These are phyloP conservation scores for Nyctanthes arbortristis DNA, from an alignment of 257 asterid species.

Conservation along the genomic window DNA sequence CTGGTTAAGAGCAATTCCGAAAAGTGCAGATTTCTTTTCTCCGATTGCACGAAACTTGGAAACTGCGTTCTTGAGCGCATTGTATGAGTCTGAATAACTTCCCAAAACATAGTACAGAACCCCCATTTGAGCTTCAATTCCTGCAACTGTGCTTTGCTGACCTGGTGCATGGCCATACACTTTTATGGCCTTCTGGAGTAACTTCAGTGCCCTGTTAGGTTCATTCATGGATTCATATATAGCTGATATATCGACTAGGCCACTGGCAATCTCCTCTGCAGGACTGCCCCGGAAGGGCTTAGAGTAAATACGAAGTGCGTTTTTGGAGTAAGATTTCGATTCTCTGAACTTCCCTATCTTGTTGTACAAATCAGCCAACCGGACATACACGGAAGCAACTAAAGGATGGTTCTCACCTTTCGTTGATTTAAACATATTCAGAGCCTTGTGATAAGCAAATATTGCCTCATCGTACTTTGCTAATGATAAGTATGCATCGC, in stretches of 20 bases:
- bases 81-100: constrained; percentile 48
- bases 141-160: constrained; percentile 55
- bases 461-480: constrained; percentile 84
- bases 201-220: constrained; percentile 39
- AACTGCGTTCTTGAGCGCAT: constrained; percentile 40
- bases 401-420: constrained; percentile 78
- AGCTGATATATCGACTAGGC: constrained; percentile 61
- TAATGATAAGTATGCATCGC: constrained; percentile 75
- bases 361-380: constrained; percentile 76
- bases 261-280: constrained; percentile 79
- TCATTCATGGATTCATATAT: constrained; percentile 54
- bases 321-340: constrained; percentile 66
- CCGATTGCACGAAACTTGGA: constrained; percentile 45
- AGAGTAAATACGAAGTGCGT: constrained; percentile 62
- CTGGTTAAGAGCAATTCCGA: constrained; percentile 64
- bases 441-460: constrained; percentile 71
- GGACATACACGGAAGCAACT: constrained; percentile 71
- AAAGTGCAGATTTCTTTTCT: constrained; percentile 58
- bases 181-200: constrained; percentile 49
- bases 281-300: constrained; percentile 56
- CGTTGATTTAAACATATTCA: constrained; percentile 52
- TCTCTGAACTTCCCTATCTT: constrained; percentile 79
- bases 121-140: constrained; percentile 70
- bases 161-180: constrained; percentile 49
- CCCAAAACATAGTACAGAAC: constrained; percentile 59